phyloP scores from a whole-genome alignment of 2,329 filamentous ascomycete species.

The Tympanopsis confertula region DNA sequence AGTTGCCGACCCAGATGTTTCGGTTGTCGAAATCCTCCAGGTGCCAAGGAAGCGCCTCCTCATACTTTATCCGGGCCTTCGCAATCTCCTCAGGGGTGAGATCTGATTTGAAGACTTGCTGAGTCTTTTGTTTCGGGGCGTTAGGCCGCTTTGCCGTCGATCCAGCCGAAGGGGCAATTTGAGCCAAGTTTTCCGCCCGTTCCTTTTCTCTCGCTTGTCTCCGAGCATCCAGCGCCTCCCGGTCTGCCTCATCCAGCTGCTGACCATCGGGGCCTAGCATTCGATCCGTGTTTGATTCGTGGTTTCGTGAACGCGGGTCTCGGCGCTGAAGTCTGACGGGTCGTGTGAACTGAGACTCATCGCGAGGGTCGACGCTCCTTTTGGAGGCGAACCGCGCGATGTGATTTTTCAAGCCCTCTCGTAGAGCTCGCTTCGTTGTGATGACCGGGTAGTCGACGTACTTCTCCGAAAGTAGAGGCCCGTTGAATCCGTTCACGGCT shows the following conservation, averaged over 20 bases:
- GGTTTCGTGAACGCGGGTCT: constrained; percentile 35
- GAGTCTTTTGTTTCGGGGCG: constrained; percentile 51
- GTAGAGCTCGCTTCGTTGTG: constrained; percentile 45
- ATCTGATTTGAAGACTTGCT: constrained; percentile 52
- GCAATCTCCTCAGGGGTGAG: constrained; percentile 50
- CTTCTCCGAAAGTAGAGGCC: constrained; percentile 21
- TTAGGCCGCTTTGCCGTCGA: constrained; percentile 39
- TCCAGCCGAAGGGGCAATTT: constrained; percentile 49
- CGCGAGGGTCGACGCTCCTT: constrained; percentile 40
- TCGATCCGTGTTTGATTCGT: constrained; percentile 29
- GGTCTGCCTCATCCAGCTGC: constrained; percentile 42
- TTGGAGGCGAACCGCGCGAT: constrained; percentile 49
- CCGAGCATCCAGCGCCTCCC: constrained; percentile 41
- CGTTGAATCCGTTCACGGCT: constrained; percentile 26
- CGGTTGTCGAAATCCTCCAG: constrained; percentile 60
- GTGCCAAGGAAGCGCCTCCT: constrained; percentile 60
- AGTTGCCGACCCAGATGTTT: constrained; percentile 54
- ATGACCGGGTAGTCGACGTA: constrained; percentile 43
- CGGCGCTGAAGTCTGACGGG: constrained; percentile 54
- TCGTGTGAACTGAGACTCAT: constrained; percentile 47
- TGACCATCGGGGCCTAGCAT: constrained; percentile 11
- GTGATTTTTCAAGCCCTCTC: constrained; percentile 49
- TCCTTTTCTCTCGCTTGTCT: constrained; percentile 50
- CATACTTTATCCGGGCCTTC: constrained; percentile 48
- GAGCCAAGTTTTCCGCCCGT: constrained; percentile 51